Evolutionary conservation across 495 filamentous ascomycete genomes (phyloP), one percentile per base, ranked within the genome.

Genomic region (Trichocladium uniseriatum): DNA sequence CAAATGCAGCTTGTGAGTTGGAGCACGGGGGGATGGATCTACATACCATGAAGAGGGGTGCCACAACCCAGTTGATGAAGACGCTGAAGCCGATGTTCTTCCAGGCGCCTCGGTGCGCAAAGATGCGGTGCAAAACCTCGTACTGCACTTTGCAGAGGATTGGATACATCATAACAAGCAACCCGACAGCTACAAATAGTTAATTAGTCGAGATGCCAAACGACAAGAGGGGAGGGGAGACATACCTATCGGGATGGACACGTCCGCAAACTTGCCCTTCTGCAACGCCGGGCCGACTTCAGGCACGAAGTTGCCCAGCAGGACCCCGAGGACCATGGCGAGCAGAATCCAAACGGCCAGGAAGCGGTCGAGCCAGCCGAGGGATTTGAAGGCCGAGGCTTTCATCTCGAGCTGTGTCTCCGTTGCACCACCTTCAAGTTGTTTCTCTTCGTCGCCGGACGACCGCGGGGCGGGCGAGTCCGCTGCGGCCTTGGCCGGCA

Each of bases 111-210:
- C 75, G 75, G 3, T 75, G 60, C 11, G 68, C 64, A 52, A 94
- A 79, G 16, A 87, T 62, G 7, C 77, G 73, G 62, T 91, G 87
- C 36, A 97, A 65, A 0, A 74, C 76, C 64, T 95, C 90, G 64
- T 79, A 94, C 29, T 80, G 79, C 15, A 95, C 83, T 65, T 95
- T 95, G 77, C 89, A 92, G 20, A 94, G 72, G 52, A 94, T 94
- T 0, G 89, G 89, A 57, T 94, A 94, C 89, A 95, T 95, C 87
- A 94, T 95, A 21, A 92, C 79, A 6, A 95, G 75, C 18, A 95
- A 70, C 13, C 89, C 89, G 51, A 91, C 66, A 0, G 87, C 87
- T 87, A 27, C 24, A 0, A 27, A n/a, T n/a, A n/a, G n/a, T n/a
- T n/a, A n/a, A n/a, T n/a, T n/a, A n/a, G n/a, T n/a, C n/a, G n/a